Evolutionary conservation across 148 eudicot species (phyloP).

Genomic region (Rhododendron mucronatum): DNA sequence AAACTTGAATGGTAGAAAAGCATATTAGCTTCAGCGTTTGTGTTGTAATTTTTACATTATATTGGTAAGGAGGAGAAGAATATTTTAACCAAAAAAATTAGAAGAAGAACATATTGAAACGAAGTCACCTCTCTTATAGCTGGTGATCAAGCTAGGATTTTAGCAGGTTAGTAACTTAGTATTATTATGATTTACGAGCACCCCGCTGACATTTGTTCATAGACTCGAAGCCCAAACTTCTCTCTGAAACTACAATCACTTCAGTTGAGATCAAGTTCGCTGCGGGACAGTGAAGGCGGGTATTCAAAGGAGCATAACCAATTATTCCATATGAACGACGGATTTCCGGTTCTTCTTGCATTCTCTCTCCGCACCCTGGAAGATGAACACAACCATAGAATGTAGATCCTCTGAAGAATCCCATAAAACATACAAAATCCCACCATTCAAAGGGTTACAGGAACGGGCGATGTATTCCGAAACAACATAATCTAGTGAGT

Average conservation of each 20-base stretch:
- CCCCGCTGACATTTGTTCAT: background rate
- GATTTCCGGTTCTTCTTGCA: background rate
- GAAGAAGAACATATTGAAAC: no score
- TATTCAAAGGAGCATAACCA: no score
- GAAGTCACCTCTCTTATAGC: no score
- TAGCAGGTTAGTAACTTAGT: no score
- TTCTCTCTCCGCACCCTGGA: background rate
- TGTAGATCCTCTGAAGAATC: background rate
- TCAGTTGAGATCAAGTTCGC: background rate
- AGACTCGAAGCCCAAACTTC: background rate
- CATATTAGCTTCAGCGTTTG: no score
- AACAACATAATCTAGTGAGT: background rate
- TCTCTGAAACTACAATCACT: no score
- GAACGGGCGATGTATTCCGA: background rate
- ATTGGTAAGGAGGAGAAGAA: no score
- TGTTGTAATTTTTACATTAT: no score
- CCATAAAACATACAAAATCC: background rate
- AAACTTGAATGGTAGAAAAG: no score
- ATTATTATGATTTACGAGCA: background rate
- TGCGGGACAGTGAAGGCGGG: no score
- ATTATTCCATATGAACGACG: background rate
- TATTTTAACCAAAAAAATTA: no score
- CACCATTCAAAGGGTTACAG: background rate
- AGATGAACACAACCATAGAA: background rate
- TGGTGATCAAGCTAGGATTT: no score